Evolutionary conservation across 352 stramenopile species (phyloP), one percentile per base, ranked within the genome.

Genomic region (Phytophthora constricta): DNA sequence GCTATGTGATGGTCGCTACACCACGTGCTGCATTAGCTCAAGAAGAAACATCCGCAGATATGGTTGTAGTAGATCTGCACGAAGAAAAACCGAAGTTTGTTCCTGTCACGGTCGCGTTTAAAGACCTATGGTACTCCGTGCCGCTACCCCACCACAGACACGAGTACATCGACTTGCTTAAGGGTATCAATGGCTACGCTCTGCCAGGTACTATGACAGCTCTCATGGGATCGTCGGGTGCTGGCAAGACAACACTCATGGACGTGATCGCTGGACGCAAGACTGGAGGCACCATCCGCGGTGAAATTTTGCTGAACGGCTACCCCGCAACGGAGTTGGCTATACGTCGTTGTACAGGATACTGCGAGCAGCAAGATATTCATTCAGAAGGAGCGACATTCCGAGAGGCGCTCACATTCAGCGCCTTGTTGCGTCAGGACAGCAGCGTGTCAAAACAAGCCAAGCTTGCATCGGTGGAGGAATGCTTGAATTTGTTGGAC

Each of bases 401-500:
- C n/a, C 75, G 88, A 23, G 92, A 98, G 55, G 83, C 88, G 9
- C 87, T 98, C 37, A 66, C 71, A 8, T 98, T 98, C 62, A 93
- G 80, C 31, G 91, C 92, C 1, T 86, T 86, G 37, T 53, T 97
- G 22, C 74, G 89, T 43, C 71, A 79, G 57, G 58, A 68, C 27
- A 70, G 62, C 20, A 60, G 61, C 20, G 65, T 76, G 10, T 63
- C 74, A 10, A 49, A 62, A 26, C 55, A 39, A 2, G 48, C 61
- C n/a, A 82, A 82, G 42, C 43, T 65, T 16, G 59, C 28, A 4
- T 65, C 68, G 1, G 74, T 78, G 3, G 61, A 82, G 17, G 74
- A 82, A 39, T 77, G 67, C 22, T 37, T 82, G 0, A 62, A 77
- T 3, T 37, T 82, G 37, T 41, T 82, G 31, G 65, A 76, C 17